These are phyloP conservation scores for Forsythia viridissima DNA, from an alignment of 257 asterid genomes.

Conservation along the genomic window DNA sequence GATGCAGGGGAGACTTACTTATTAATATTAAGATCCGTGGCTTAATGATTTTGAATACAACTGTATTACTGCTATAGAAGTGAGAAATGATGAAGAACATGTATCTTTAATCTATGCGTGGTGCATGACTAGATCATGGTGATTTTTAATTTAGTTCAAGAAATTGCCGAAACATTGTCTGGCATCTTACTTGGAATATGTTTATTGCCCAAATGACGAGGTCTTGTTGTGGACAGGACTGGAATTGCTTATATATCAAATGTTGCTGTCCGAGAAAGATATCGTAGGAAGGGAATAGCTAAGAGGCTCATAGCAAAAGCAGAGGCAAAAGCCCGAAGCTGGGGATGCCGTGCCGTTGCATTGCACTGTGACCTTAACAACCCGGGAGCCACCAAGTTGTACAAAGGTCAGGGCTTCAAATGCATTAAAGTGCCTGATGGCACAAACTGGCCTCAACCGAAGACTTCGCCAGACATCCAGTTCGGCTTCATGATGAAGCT, in stretches of 20 bases:
- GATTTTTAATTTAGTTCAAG: background rate
- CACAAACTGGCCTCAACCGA: slow-evolving; percentile 92
- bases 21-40: too few species aligned
- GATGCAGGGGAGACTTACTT: background rate
- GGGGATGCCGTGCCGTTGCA: slow-evolving; percentile 93
- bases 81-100: background rate
- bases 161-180: background rate
- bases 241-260: slow-evolving; percentile 90
- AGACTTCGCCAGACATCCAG: slow-evolving; percentile 53
- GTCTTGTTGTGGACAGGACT: slow-evolving; percentile 47
- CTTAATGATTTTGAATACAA: too few species aligned
- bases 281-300: slow-evolving; percentile 77
- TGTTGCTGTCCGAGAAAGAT: slow-evolving; percentile 75
- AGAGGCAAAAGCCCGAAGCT: slow-evolving; percentile 70
- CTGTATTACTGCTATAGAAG: too few species aligned
- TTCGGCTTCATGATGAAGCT: slow-evolving; percentile 91
- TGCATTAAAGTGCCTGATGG: slow-evolving; percentile 62
- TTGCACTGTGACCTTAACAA: slow-evolving; percentile 75
- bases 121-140: background rate
- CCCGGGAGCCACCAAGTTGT: slow-evolving; percentile 68
- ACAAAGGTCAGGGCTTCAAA: slow-evolving; percentile 63
- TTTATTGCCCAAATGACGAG: background rate
- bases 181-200: background rate
- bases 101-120: background rate
- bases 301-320: slow-evolving; percentile 71